A percentile compares a stretch with the other conserved stretches of the same genome.
Evolutionary conservation across 202 grass and related monocot genomes (phyloP).

Genomic region (Bolboschoenoplectus hybrid): DNA sequence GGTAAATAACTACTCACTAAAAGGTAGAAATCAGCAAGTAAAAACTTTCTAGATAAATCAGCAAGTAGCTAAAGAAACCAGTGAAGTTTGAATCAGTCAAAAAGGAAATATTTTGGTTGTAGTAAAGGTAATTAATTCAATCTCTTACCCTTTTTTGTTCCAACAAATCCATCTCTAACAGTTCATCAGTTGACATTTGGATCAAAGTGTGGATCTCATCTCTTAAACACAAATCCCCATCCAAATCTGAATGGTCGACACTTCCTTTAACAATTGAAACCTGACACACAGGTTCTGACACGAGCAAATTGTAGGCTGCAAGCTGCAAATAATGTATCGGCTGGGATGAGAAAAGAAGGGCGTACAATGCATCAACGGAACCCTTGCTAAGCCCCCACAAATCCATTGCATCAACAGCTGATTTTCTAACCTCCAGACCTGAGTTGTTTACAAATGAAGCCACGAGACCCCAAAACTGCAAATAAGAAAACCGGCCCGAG

Average conservation of each 20-base stretch:
- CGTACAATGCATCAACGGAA: slow-evolving; percentile 72
- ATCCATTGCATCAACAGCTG: slow-evolving; percentile 81
- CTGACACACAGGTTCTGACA: slow-evolving; percentile 67
- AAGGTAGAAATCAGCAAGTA: slow-evolving; percentile 3
- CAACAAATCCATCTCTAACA: slow-evolving; percentile 71
- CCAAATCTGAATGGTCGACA: slow-evolving; percentile 52
- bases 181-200: slow-evolving; percentile 59
- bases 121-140: neutral
- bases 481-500: slow-evolving; percentile 60
- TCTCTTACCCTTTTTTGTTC: slow-evolving; percentile 57
- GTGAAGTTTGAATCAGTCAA: neutral
- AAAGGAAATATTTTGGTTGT: neutral
- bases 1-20: neutral
- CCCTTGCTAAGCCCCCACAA: slow-evolving; percentile 86
- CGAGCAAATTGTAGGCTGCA: slow-evolving; percentile 74
- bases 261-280: slow-evolving; percentile 64
- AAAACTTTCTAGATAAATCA: too few relatives aligned
- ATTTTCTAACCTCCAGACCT: slow-evolving; percentile 65
- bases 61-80: neutral
- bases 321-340: slow-evolving; percentile 76
- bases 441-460: slow-evolving; percentile 74
- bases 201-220: slow-evolving; percentile 77
- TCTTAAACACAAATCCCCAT: slow-evolving; percentile 64
- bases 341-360: slow-evolving; percentile 74
- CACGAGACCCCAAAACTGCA: slow-evolving; percentile 84